Base-by-base conservation (phyloP, 352 stramenopile species). In the Globisporangium heterothallicum region DNA sequence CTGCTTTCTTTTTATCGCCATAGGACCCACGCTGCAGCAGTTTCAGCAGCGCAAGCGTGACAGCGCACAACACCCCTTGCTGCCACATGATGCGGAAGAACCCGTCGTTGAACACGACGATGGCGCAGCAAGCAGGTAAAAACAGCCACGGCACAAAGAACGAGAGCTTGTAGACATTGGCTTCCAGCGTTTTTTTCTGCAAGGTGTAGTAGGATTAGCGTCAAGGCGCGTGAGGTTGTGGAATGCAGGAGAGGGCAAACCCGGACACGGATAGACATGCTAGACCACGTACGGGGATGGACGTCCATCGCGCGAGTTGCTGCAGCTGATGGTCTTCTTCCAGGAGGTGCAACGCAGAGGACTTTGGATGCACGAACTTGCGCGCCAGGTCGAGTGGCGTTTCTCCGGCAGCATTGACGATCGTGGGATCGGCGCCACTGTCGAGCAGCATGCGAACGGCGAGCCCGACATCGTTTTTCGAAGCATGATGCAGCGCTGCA, bases 121-220 rank as follows among this genome's bases (percentile, higher is more conserved):
- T 68, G 40, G 66, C 79, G 30, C 54, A 71, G 36, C 55, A 56
- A 0, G 71, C 38, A 14, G 72, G 76, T n/a, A 92, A 57, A 8
- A 85, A 63, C 6, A 78, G 3, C 78, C 81, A 92, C 32, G 81
- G 81, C 38, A 88, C 70, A 19, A 88, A 61, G 66, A 92, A 92
- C 16, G 76, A 67, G 12, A 85, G 63, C 59, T 89, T 88, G 59
- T 82, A 85, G 24, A 88, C 42, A 22, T 88, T 78, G 56, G 68
- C 56, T 45, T 87, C 72, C 16, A 89, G 68, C 25, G 65, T 74
- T 53, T 62, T 53, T 61, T 89, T 87, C 69, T 83, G 41, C n/a
- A n/a, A n/a, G n/a, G n/a, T n/a, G n/a, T n/a, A n/a, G n/a, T n/a
- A n/a, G n/a, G n/a, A n/a, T n/a, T 30, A 29, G 19, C 32, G 41